A percentile compares a stretch with the other conserved stretches of the same genome.
phyloP scores from a whole-genome alignment of 2,329 filamentous ascomycete species.

The Alternaria conjuncta region DNA sequence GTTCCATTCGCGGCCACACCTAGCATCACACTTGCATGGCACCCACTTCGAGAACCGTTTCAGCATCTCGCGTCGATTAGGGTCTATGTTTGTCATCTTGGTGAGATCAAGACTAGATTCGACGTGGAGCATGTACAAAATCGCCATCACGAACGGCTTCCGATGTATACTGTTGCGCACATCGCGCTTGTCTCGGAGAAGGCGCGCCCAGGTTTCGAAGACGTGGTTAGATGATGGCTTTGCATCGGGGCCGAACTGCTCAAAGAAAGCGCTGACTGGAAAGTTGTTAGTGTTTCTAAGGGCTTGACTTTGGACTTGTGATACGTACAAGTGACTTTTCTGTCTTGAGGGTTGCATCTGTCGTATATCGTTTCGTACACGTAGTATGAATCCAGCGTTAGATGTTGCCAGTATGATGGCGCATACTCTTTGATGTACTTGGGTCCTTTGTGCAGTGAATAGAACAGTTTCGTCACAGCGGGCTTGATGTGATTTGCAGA shows the following conservation, averaged over 20 bases:
- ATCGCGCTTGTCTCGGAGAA: slow-evolving; percentile 4
- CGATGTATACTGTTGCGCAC: background rate
- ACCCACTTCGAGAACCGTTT: slow-evolving; percentile 11
- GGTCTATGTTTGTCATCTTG: background rate
- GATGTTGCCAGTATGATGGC: slow-evolving; percentile 6
- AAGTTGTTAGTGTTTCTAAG: background rate
- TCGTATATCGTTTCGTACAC: slow-evolving; percentile 9
- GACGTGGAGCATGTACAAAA: slow-evolving; percentile 10
- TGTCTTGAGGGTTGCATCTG: background rate
- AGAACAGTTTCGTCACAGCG: slow-evolving; percentile 7
- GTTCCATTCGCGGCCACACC: slow-evolving; percentile 4
- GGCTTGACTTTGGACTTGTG: background rate
- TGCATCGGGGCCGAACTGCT: slow-evolving; percentile 4
- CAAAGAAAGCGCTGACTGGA: slow-evolving; percentile 3
- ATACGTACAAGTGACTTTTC: slow-evolving; percentile 8
- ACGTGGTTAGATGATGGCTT: slow-evolving; percentile 1
- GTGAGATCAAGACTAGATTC: background rate
- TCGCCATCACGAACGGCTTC: slow-evolving; percentile 11
- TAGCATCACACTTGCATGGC: slow-evolving; percentile 1
- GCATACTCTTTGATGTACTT: slow-evolving; percentile 7
- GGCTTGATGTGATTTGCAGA: background rate
- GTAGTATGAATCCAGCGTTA: slow-evolving; percentile 10
- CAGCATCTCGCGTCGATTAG: slow-evolving; percentile 9
- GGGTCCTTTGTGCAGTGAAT: slow-evolving; percentile 8
- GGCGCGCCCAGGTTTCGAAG: slow-evolving; percentile 5